phyloP scores from a whole-genome alignment of 2,329 filamentous ascomycete genomes.

The Emydomyces testavorans region DNA sequence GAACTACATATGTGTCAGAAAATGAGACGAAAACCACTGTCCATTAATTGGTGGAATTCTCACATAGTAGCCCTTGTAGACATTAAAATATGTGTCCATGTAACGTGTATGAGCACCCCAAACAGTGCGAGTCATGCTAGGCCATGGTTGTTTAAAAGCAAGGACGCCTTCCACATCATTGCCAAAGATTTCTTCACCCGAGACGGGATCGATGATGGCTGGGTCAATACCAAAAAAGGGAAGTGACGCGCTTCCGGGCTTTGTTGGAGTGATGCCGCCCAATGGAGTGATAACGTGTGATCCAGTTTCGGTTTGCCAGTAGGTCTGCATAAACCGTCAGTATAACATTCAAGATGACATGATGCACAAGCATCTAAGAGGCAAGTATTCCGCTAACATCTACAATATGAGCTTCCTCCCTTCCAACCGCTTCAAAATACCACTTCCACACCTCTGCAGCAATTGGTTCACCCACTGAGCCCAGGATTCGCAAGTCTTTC shows the following conservation, averaged over 20 bases:
- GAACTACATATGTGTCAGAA: slow-evolving; percentile 29
- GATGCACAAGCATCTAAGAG: not conserved
- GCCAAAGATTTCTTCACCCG: slow-evolving; percentile 81
- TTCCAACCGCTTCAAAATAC: slow-evolving; percentile 93
- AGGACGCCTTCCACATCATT: slow-evolving; percentile 97
- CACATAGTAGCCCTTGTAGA: slow-evolving; percentile 97
- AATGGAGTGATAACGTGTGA: slow-evolving; percentile 92
- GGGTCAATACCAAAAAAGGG: slow-evolving; percentile 98
- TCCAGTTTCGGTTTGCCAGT: slow-evolving; percentile 99
- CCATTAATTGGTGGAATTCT: slow-evolving; percentile 32
- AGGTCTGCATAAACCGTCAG: slow-evolving; percentile 53
- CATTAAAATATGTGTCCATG: slow-evolving; percentile 96
- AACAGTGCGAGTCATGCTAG: slow-evolving; percentile 94
- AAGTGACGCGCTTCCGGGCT: slow-evolving; percentile 88
- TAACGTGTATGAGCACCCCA: slow-evolving; percentile 97
- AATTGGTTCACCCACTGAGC: slow-evolving; percentile 94
- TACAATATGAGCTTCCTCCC: slow-evolving; percentile 82
- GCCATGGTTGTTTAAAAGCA: slow-evolving; percentile 96
- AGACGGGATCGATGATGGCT: slow-evolving; percentile 91
- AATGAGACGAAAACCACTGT: not conserved
- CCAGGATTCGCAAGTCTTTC: slow-evolving; percentile 78
- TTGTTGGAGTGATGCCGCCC: slow-evolving; percentile 86
- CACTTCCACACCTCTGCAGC: slow-evolving; percentile 98
- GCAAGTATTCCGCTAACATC: slow-evolving; percentile 57
- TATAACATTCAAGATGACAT: not conserved